A percentile compares a stretch with the other conserved stretches of the same genome.
These are phyloP conservation scores for Sporothrix humicola DNA, from an alignment of 2,329 filamentous ascomycete species.

Conservation along the genomic window DNA sequence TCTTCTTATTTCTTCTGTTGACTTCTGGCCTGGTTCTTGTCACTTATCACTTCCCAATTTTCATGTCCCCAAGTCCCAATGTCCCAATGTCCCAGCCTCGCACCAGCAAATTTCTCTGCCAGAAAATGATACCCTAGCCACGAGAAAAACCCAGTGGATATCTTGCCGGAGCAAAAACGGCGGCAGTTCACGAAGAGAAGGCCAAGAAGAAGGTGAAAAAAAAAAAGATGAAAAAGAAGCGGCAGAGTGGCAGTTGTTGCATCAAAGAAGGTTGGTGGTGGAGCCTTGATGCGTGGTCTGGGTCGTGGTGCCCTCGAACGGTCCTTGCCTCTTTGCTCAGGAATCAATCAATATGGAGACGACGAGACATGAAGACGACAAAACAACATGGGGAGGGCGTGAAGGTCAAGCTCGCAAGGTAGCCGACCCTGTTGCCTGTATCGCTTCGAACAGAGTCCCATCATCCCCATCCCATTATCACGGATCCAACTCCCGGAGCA, in stretches of 20 bases:
- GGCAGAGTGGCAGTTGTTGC: slow-evolving; percentile 2
- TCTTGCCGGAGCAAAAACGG: neutral
- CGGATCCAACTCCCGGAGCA: slow-evolving; percentile 37
- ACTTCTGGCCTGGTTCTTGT: neutral
- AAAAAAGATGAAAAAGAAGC: neutral
- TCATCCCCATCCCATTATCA: slow-evolving; percentile 32
- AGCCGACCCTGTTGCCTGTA: neutral
- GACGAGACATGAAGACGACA: neutral
- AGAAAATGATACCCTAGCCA: slow-evolving; percentile 8
- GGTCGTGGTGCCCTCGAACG: neutral
- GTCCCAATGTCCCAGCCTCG: neutral
- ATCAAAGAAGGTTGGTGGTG: slow-evolving; percentile 4
- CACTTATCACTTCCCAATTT: slow-evolving; percentile 8
- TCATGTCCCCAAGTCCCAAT: neutral
- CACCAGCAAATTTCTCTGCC: neutral
- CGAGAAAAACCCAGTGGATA: neutral
- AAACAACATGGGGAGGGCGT: slow-evolving; percentile 6
- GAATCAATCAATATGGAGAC: neutral
- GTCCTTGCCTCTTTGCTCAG: neutral
- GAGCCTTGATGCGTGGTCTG: neutral
- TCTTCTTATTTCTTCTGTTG: neutral
- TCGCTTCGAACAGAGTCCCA: slow-evolving; percentile 6
- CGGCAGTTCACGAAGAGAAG: slow-evolving; percentile 2
- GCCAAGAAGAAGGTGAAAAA: neutral
- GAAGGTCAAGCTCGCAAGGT: neutral